Evolutionary conservation across 257 asterid species (phyloP), one percentile per base, ranked within the genome.

Genomic region (Salvia miltiorrhiza): DNA sequence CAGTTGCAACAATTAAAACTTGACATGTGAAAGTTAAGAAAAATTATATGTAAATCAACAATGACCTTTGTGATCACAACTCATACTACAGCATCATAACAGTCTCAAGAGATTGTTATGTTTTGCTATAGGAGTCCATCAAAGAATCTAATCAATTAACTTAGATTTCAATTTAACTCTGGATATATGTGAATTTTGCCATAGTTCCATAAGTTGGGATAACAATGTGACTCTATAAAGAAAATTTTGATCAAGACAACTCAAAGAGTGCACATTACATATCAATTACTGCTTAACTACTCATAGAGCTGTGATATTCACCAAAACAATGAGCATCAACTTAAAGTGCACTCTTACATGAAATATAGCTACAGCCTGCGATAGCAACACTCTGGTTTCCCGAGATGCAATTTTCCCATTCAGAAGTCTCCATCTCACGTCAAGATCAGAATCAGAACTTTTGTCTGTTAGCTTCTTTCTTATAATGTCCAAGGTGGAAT

Each of bases 291-390:
- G 50, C 58, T 58, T 44, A 56, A 45, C 72, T 57, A 72, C 41
- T 52, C 30, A 62, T 50, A 59, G 26, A 33, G 61, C 13, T 23
- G 53, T 19, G 71, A 63, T 11, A 40, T 48, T 14, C 44, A 62
- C 56, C 49, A 28, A 39, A n/a, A 16, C 9, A 47, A 53, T 20
- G 53, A 67, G 65, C 54, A 54, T n/a, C 39, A 63, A 55, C 37
- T 11, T 72, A 26, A 26, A 32, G 55, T 59, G 53, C 41, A 54
- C 10, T 65, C 97, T 84, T 80, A 91, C 97, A 86, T 94, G 99
- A 82, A 94, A 94, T 81, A 94, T 87, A 6, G 96, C 88, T 33
- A 94, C 97, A 32, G 99, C 97, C 78, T 94, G 92, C 1, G 97
- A 87, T 39, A 94, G 83, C 76, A 94, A 76, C 63, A 77, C 79